These are phyloP conservation scores for Misopates orontium DNA, from an alignment of 257 asterid genomes.

Conservation along the genomic window DNA sequence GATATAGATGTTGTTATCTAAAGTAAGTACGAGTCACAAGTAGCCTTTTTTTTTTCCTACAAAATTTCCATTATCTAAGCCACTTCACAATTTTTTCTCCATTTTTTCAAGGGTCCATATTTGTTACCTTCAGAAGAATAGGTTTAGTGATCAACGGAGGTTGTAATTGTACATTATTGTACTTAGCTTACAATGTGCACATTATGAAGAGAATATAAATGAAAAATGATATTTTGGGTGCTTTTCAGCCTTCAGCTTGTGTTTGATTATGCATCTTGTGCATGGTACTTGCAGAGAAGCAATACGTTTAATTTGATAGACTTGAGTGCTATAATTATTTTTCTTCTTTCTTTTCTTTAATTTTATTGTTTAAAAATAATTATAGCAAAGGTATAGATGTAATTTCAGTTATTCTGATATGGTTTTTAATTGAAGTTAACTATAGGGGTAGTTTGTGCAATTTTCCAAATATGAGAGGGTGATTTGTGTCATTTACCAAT, in stretches of 20 bases:
- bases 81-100: constrained; percentile 21
- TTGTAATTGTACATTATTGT: constrained; percentile 50
- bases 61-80: constrained; percentile 31
- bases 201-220: neutral
- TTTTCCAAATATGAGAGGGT: no score
- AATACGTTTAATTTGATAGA: neutral
- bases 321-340: neutral
- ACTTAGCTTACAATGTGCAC: neutral
- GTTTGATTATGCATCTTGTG: neutral
- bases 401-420: no score
- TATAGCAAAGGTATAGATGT: no score
- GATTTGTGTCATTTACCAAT: no score
- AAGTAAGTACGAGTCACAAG: neutral
- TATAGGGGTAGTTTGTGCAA: no score
- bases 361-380: no score
- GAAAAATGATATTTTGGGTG: neutral
- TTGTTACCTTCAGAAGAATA: constrained; percentile 32
- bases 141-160: constrained; percentile 30
- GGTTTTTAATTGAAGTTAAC: no score
- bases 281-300: no score
- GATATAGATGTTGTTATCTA: no score
- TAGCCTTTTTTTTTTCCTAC: constrained; percentile 19
- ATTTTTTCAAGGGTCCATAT: constrained; percentile 22
- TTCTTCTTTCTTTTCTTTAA: no score
- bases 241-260: neutral